phyloP scores from a whole-genome alignment of 2,329 filamentous ascomycete genomes.

The Botryotinia globosa region DNA sequence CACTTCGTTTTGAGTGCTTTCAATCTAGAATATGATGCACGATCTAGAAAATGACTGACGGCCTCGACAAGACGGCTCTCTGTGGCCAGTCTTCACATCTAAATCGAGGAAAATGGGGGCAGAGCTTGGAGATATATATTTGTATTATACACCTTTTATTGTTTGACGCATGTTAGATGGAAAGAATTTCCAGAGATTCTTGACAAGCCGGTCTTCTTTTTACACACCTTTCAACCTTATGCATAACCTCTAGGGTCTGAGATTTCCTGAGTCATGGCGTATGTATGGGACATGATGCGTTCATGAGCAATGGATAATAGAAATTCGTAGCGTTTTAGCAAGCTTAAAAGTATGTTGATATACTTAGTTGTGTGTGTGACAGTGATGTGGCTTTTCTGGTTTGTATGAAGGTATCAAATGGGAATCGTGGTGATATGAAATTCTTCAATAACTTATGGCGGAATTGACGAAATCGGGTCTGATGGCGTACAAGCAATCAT shows the following conservation, averaged over 20 bases:
- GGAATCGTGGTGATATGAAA: background rate
- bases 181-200: slow-evolving; percentile 11
- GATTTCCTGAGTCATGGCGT: slow-evolving; percentile 11
- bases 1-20: background rate
- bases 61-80: slow-evolving; percentile 2
- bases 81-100: background rate
- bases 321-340: slow-evolving; percentile 11
- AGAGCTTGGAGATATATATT: slow-evolving; percentile 17
- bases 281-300: slow-evolving; percentile 12
- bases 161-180: slow-evolving; percentile 14
- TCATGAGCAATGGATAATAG: slow-evolving; percentile 17
- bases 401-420: background rate
- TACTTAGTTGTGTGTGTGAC: background rate
- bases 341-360: background rate
- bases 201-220: slow-evolving; percentile 1
- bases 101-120: background rate
- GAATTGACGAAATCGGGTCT: background rate
- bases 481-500: background rate
- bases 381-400: background rate
- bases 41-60: slow-evolving; percentile 5
- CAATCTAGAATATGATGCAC: slow-evolving; percentile 5
- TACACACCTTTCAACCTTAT: slow-evolving; percentile 10
- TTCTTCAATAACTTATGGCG: background rate
- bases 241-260: slow-evolving; percentile 23
- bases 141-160: slow-evolving; percentile 20